Conservation (phyloP, 2,329 filamentous ascomycete species). For the Arthrinium puccinioides region DNA sequence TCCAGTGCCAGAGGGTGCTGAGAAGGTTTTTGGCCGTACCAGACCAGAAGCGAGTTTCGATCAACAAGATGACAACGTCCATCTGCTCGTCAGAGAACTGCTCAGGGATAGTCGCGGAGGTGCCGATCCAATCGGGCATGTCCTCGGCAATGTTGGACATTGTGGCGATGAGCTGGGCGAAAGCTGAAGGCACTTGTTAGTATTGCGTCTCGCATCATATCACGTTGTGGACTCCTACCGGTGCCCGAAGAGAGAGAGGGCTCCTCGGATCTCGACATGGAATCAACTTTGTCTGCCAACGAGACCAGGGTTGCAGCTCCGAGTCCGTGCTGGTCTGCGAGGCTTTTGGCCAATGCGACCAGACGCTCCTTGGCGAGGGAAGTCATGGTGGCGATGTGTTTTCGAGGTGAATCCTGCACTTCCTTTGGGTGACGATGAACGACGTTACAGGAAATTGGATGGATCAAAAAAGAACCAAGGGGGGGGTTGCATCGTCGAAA, state of each 20-base stretch:
- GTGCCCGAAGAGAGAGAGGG: background rate
- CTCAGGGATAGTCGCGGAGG: background rate
- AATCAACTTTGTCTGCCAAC: background rate
- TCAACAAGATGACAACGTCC: slow-evolving; percentile 1
- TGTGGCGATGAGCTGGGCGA: background rate
- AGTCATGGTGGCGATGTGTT: too few species aligned
- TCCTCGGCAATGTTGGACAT: background rate
- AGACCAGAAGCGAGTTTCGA: slow-evolving; percentile 8
- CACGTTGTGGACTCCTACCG: background rate
- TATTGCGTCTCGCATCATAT: too few species aligned
- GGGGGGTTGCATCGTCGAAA: too few species aligned
- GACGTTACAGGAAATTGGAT: too few species aligned
- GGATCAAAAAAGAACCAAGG: too few species aligned
- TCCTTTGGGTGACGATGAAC: too few species aligned
- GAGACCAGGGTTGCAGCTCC: background rate
- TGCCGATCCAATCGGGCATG: slow-evolving; percentile 4
- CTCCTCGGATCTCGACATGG: background rate
- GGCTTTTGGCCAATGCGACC: background rate
- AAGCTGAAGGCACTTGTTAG: background rate
- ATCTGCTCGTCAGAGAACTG: slow-evolving; percentile 4
- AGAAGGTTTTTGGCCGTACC: background rate
- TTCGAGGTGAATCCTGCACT: too few species aligned
- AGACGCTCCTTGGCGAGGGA: background rate
- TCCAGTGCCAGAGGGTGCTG: slow-evolving; percentile 3
- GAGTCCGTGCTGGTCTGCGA: background rate